Conservation (phyloP, 2,329 filamentous ascomycete genomes). For the Penicillium paneum region DNA sequence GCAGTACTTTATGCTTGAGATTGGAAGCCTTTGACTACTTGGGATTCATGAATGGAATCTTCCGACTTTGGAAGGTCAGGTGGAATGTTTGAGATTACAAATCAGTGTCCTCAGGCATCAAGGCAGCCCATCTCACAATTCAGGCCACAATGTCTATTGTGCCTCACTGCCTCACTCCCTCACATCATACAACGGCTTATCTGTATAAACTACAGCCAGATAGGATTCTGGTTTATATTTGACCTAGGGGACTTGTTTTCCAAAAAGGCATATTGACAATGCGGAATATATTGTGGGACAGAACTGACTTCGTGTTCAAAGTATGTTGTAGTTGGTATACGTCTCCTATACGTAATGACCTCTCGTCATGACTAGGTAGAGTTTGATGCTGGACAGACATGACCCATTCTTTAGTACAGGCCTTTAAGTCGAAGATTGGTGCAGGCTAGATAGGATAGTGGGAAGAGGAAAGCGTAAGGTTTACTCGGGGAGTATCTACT, state of each 20-base stretch:
- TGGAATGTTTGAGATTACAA: conserved; percentile 4
- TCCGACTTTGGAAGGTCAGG: too few relatives aligned
- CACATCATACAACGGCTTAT: too few relatives aligned
- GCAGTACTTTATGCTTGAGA: not conserved
- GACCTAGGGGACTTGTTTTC: too few relatives aligned
- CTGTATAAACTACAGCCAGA: too few relatives aligned
- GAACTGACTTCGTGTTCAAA: too few relatives aligned
- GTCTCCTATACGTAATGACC: not conserved
- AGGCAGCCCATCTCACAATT: not conserved
- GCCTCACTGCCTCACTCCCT: too few relatives aligned
- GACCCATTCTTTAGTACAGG: not conserved
- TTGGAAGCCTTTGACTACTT: not conserved
- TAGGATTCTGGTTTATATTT: too few relatives aligned
- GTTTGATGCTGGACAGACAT: not conserved
- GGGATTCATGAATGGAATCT: not conserved
- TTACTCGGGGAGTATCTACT: conserved; percentile 22
- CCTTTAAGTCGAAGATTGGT: conserved; percentile 9
- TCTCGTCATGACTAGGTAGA: not conserved
- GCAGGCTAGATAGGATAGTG: not conserved
- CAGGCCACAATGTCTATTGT: too few relatives aligned
- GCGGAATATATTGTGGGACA: too few relatives aligned
- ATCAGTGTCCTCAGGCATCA: not conserved
- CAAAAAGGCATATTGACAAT: too few relatives aligned
- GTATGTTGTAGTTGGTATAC: not conserved
- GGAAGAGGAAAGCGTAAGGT: conserved; percentile 15